Evolutionary conservation across 2,329 filamentous ascomycete genomes (phyloP), one percentile per base, ranked within the genome.

Genomic region (Exophiala dermatitidis): DNA sequence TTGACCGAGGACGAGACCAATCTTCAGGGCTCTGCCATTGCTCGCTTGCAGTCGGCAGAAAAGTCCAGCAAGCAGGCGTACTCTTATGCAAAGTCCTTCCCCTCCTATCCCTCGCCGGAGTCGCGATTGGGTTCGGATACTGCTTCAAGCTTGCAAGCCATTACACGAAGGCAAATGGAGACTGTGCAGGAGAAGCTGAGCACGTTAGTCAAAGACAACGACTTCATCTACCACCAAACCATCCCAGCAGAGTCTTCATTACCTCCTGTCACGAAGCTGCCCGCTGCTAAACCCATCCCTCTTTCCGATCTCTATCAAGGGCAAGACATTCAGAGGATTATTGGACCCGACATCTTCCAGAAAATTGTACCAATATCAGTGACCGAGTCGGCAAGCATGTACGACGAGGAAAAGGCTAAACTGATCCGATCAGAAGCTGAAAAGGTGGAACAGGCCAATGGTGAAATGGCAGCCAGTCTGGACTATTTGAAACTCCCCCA

Each of bases 351-450:
- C 66, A 85, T 98, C 48, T 98, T 98, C 71, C 84, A 93, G 62
- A 95, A 95, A 69, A 95, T 98, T 56, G 88, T 97, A 1, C 93
- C 93, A 0, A 86, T 97, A 74, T 87, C 90, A 2, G 91, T 98
- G 1, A 98, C 93, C 0, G 91, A 98, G 69, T 94, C 89, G 28
- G 93, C 93, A 8, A 97, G 93, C 73, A 73, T 97, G 63, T 98
- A 98, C 68, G 93, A 97, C 60, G 93, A 98, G 70, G 93, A 98
- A 69, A 98, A 98, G 72, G 93, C 93, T 8, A 97, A 98, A 69
- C 73, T 98, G 53, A 84, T 96, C 38, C 82, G 93, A 53, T 91
- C 91, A 2, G 94, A 98, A 71, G 90, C 89, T 0, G 93, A 98
- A 69, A 84, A 88, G 62, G 90, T 95, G 1, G 91, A 97, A 63